Conservation (phyloP, 352 stramenopile genomes). For the Pythium guiyangense region DNA sequence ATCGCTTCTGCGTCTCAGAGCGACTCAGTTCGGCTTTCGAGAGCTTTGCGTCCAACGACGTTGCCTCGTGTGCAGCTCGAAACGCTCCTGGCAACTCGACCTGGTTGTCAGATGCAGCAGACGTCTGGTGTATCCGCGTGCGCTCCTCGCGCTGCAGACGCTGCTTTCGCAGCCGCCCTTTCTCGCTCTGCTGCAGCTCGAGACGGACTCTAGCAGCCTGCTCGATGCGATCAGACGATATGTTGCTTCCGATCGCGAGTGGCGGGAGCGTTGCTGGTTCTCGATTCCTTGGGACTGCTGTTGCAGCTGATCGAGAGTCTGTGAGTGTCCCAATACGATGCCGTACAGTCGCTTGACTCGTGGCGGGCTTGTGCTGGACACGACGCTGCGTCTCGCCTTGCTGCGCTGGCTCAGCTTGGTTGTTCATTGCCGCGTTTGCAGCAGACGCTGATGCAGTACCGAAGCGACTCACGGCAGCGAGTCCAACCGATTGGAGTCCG, state of each 20-base stretch:
- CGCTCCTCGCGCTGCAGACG: conserved; percentile 33
- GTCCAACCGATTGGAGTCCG: conserved; percentile 5
- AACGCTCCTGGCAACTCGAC: conserved; percentile 3
- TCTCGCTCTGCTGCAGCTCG: conserved; percentile 35
- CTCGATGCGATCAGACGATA: conserved; percentile 22
- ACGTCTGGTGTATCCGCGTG: conserved; percentile 19
- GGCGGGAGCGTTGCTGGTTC: conserved; percentile 4
- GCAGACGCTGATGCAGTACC: not conserved
- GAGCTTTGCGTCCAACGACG: conserved; percentile 7
- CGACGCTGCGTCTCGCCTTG: not conserved
- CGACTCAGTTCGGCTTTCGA: conserved; percentile 8
- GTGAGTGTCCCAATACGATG: not conserved
- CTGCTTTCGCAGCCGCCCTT: conserved; percentile 42
- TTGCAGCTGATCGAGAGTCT: not conserved
- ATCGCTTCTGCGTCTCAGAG: conserved; percentile 8
- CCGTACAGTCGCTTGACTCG: conserved; percentile 2
- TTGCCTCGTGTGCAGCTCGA: not conserved
- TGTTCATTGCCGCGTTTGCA: not conserved
- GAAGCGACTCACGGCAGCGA: not conserved
- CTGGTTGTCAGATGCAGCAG: conserved; percentile 3
- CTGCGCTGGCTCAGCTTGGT: not conserved
- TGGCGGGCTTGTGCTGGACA: not conserved
- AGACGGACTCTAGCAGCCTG: conserved; percentile 35
- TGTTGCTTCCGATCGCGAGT: conserved; percentile 12
- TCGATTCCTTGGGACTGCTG: not conserved